Conservation (phyloP, 495 filamentous ascomycete species). For the Jackrogersella multiformis region DNA sequence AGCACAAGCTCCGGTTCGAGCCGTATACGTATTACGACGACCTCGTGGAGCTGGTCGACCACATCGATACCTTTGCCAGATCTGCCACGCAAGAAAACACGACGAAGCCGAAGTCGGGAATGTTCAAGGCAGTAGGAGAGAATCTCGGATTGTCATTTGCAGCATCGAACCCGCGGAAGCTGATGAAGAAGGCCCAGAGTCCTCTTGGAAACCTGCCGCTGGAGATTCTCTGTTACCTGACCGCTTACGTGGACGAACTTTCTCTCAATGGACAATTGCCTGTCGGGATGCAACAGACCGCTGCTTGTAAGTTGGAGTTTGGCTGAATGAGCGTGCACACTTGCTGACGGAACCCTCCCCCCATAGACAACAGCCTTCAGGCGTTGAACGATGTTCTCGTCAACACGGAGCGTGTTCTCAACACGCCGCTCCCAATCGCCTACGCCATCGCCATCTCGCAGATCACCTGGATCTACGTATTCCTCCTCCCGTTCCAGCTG, state of each 20-base stretch:
- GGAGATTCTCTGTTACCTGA: constrained; percentile 78
- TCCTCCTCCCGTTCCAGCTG: constrained; percentile 87
- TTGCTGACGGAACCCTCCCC: constrained; percentile 17
- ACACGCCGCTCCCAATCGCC: constrained; percentile 83
- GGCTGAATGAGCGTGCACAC: background rate
- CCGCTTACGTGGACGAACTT: constrained; percentile 68
- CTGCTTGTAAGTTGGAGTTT: constrained; percentile 47
- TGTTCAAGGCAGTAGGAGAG: constrained; percentile 72
- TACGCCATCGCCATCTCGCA: constrained; percentile 88
- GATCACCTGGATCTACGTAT: constrained; percentile 87
- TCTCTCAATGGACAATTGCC: constrained; percentile 64
- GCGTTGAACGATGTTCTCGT: constrained; percentile 76
- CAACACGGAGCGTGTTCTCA: constrained; percentile 81
- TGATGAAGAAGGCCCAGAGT: constrained; percentile 70
- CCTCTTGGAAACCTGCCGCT: constrained; percentile 78
- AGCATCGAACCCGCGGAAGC: constrained; percentile 75
- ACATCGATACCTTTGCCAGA: constrained; percentile 76
- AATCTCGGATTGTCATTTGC: constrained; percentile 77
- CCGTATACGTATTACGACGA: constrained; percentile 81
- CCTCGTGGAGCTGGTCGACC: constrained; percentile 63
- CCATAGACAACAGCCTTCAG: constrained; percentile 59
- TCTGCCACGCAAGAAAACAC: constrained; percentile 66
- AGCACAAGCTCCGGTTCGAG: constrained; percentile 89
- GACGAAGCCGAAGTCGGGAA: constrained; percentile 53
- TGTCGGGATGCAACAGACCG: constrained; percentile 59